These are phyloP conservation scores for Chaetoceros tenuissimus DNA, from an alignment of 108 stramenopile species.

Conservation along the genomic window DNA sequence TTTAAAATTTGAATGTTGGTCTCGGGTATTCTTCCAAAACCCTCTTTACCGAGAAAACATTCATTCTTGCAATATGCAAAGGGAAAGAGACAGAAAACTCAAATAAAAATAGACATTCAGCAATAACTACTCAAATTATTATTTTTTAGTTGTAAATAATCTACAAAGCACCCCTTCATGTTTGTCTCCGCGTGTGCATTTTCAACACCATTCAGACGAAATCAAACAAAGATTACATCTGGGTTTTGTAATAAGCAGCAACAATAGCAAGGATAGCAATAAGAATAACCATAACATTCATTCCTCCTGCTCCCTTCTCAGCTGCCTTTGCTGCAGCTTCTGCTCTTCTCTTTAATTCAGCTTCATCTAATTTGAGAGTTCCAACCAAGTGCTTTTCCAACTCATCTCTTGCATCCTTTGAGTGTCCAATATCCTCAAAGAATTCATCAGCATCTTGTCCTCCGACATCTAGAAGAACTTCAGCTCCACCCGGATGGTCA, in stretches of 20 bases:
- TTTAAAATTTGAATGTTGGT: too few relatives aligned
- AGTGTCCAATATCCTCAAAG: constrained; percentile 98
- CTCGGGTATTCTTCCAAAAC: too few relatives aligned
- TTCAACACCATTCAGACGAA: too few relatives aligned
- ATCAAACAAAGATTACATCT: too few relatives aligned
- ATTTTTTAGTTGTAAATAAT: too few relatives aligned
- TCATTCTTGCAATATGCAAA: too few relatives aligned
- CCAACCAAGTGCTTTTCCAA: constrained; percentile 77
- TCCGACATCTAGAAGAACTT: constrained; percentile 88
- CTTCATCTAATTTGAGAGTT: constrained; percentile 58
- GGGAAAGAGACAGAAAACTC: too few relatives aligned
- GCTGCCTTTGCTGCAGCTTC: constrained; percentile 36
- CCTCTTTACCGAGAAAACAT: too few relatives aligned
- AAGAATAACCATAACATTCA: constrained; percentile 13
- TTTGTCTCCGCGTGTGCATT: too few relatives aligned
- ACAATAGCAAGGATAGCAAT: constrained; percentile 32
- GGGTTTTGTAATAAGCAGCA: constrained; percentile 30
- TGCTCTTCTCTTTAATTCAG: constrained; percentile 48
- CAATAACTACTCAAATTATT: too few relatives aligned
- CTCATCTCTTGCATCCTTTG: constrained; percentile 83
- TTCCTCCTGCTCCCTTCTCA: constrained; percentile 4
- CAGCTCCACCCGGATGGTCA: constrained; percentile 95
- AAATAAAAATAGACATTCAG: too few relatives aligned
- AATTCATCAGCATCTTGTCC: constrained; percentile 93
- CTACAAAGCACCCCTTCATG: too few relatives aligned